Evolutionary conservation across 192 early-diverging fungal genomes (phyloP).

Genomic region (Coemansia reversa): DNA sequence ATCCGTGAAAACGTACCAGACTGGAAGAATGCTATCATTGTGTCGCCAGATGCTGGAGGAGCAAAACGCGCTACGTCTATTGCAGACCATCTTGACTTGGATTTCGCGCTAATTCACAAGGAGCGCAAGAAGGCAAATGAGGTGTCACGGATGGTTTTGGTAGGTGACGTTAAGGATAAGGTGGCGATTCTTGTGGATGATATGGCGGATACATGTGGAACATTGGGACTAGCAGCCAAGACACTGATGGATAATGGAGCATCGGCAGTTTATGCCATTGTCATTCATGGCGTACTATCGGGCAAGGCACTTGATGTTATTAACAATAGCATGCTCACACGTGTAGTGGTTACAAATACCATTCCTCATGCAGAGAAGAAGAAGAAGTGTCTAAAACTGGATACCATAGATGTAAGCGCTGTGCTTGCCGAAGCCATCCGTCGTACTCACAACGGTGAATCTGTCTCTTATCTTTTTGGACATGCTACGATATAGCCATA

Average conservation of each 20-base stretch:
- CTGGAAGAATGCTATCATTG: slow-evolving; percentile 88
- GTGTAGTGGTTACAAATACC: slow-evolving; percentile 79
- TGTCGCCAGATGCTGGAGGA: slow-evolving; percentile 96
- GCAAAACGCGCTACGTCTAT: slow-evolving; percentile 94
- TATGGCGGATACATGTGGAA: slow-evolving; percentile 96
- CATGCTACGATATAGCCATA: slow-evolving; percentile 25
- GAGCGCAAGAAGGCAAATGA: slow-evolving; percentile 89
- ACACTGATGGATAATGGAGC: slow-evolving; percentile 89
- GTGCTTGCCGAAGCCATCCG: slow-evolving; percentile 75
- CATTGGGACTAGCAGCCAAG: slow-evolving; percentile 84
- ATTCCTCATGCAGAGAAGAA: slow-evolving; percentile 81
- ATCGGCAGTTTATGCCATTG: slow-evolving; percentile 88
- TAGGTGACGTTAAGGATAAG: slow-evolving; percentile 90
- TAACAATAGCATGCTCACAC: slow-evolving; percentile 71
- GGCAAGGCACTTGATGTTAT: slow-evolving; percentile 91
- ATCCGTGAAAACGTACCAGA: slow-evolving; percentile 86
- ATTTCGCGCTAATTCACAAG: slow-evolving; percentile 98
- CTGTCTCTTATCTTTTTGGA: slow-evolving; percentile 59
- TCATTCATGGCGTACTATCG: slow-evolving; percentile 92
- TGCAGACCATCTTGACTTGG: slow-evolving; percentile 89
- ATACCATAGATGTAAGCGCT: slow-evolving; percentile 79
- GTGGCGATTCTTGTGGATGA: slow-evolving; percentile 95
- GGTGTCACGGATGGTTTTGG: slow-evolving; percentile 90
- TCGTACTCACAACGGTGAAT: slow-evolving; percentile 70
- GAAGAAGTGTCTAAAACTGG: slow-evolving; percentile 72